A percentile compares a stretch with the other conserved stretches of the same genome.
Evolutionary conservation across 164 flowering plant species (phyloP).

Genomic region (Dillenia turbinata): DNA sequence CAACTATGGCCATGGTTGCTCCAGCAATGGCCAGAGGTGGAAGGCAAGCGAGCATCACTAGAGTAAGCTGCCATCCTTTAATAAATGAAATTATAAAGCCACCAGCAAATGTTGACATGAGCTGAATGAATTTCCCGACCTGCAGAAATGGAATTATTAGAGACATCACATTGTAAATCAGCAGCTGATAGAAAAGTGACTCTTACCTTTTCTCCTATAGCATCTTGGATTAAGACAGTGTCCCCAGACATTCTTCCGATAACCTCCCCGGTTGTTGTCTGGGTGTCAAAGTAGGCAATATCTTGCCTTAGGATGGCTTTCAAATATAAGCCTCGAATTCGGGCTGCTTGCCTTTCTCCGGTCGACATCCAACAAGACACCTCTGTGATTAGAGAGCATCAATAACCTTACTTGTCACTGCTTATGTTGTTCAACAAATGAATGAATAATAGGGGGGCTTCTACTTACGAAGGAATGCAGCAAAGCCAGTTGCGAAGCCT

Average conservation of each 20-base stretch:
- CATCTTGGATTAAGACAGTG: slow-evolving; percentile 11
- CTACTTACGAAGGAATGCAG: slow-evolving; percentile 11
- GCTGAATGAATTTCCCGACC: slow-evolving; percentile 24
- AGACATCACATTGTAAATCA: too few species aligned
- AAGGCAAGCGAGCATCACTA: slow-evolving; percentile 20
- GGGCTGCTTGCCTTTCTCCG: slow-evolving; percentile 12
- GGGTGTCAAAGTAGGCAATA: slow-evolving; percentile 13
- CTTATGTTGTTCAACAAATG: background rate
- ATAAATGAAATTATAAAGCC: slow-evolving; percentile 19
- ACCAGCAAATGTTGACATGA: slow-evolving; percentile 13
- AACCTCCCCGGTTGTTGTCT: slow-evolving; percentile 14
- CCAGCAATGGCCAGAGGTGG: slow-evolving; percentile 18
- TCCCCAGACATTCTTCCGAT: slow-evolving; percentile 8
- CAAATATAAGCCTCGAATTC: slow-evolving; percentile 14
- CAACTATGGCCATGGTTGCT: slow-evolving; percentile 14
- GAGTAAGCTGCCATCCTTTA: slow-evolving; percentile 20
- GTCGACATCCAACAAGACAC: slow-evolving; percentile 14
- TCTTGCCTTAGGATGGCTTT: slow-evolving; percentile 8
- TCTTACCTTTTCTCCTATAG: slow-evolving; percentile 13
- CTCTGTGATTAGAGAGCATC: slow-evolving; percentile 1
- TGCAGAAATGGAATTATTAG: background rate
- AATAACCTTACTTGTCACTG: background rate
- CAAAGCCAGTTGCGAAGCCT: slow-evolving; percentile 5
- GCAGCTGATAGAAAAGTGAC: background rate
- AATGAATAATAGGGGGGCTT: background rate